phyloP scores from a whole-genome alignment of 116 monocot species.

The Phalaenopsis hybrid region DNA sequence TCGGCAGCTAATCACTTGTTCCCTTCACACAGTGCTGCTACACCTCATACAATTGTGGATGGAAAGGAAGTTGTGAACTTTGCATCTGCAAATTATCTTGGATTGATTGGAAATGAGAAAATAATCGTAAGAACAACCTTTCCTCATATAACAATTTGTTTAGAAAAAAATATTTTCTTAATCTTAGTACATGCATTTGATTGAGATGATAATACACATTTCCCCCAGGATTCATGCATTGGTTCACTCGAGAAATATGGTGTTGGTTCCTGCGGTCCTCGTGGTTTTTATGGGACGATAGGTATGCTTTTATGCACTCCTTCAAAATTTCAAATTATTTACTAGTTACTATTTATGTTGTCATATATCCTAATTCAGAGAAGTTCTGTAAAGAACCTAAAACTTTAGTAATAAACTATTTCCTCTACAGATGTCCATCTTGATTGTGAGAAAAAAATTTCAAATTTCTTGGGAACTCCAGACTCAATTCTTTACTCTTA shows the following conservation, averaged over 20 bases:
- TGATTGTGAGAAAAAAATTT: constrained; percentile 88
- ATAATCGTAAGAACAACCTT: constrained; percentile 59
- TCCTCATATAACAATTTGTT: background rate
- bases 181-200: background rate
- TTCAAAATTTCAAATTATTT: background rate
- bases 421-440: constrained; percentile 76
- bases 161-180: background rate
- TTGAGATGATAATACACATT: constrained; percentile 5
- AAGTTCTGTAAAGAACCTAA: background rate
- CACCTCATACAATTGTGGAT: constrained; percentile 68
- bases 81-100: constrained; percentile 96
- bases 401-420: background rate
- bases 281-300: constrained; percentile 92
- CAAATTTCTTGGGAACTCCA: constrained; percentile 88
- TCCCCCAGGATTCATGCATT: constrained; percentile 64
- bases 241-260: constrained; percentile 94
- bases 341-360: background rate
- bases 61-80: constrained; percentile 97
- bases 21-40: constrained; percentile 71
- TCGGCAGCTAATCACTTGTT: constrained; percentile 3
- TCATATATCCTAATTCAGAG: background rate
- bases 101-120: constrained; percentile 80
- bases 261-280: constrained; percentile 98
- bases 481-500: constrained; percentile 96
- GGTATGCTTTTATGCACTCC: constrained; percentile 31